Evolutionary conservation across 2,329 filamentous ascomycete species (phyloP).

Genomic region (Septoria petroselini): DNA sequence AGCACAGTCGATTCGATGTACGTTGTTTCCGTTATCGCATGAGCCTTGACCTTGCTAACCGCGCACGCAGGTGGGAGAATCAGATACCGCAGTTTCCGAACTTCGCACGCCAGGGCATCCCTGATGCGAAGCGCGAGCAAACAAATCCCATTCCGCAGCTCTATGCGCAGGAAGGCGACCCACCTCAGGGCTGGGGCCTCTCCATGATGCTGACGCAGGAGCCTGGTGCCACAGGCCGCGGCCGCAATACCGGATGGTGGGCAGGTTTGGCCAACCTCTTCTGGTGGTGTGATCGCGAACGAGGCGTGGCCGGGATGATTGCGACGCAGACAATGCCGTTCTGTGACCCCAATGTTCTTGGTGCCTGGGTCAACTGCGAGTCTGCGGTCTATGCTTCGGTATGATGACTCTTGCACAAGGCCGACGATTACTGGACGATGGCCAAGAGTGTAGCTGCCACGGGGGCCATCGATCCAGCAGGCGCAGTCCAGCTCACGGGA

Average conservation of each 20-base stretch:
- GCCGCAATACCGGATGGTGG: conserved; percentile 38
- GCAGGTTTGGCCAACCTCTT: conserved; percentile 40
- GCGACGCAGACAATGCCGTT: conserved; percentile 40
- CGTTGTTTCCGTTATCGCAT: conserved; percentile 44
- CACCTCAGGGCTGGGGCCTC: conserved; percentile 64
- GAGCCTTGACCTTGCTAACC: conserved; percentile 48
- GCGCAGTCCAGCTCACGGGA: too few relatives aligned
- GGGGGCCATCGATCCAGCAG: not conserved
- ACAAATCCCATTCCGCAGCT: conserved; percentile 44
- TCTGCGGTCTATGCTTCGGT: conserved; percentile 16
- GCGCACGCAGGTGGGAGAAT: conserved; percentile 58
- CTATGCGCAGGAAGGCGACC: conserved; percentile 39
- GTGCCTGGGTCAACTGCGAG: conserved; percentile 16
- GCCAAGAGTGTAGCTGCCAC: conserved; percentile 12
- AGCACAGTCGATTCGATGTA: conserved; percentile 63
- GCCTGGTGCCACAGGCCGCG: conserved; percentile 37
- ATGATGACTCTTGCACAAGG: not conserved
- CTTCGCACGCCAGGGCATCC: conserved; percentile 37
- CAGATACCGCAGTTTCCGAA: conserved; percentile 42
- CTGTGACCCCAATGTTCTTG: conserved; percentile 33
- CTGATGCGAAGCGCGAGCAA: conserved; percentile 36
- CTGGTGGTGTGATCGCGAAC: conserved; percentile 41
- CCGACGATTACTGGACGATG: not conserved
- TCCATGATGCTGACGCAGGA: conserved; percentile 38
- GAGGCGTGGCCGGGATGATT: conserved; percentile 41